These are phyloP conservation scores for Phytophthora pinifolia DNA, from an alignment of 352 stramenopile genomes.

Conservation along the genomic window DNA sequence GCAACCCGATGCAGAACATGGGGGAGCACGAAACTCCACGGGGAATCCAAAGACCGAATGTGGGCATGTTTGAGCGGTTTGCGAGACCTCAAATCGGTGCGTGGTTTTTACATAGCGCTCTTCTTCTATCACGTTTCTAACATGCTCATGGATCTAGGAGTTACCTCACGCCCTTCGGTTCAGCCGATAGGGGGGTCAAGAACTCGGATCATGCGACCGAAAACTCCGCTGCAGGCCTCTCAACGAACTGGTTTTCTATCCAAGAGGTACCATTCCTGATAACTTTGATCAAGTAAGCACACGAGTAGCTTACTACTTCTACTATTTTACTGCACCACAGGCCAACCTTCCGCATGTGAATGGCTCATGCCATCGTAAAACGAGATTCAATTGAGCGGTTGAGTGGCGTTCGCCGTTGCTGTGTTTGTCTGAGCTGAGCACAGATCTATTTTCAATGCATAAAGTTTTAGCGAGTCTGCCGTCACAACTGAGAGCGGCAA, in stretches of 20 bases:
- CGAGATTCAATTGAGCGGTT: background rate
- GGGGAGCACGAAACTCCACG: conserved; percentile 44
- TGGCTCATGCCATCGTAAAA: background rate
- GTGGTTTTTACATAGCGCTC: background rate
- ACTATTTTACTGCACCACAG: conserved; percentile 10
- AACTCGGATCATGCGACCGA: conserved; percentile 63
- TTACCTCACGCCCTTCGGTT: conserved; percentile 29
- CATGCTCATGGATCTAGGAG: conserved; percentile 10
- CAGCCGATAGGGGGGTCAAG: conserved; percentile 45
- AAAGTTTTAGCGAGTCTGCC: conserved; percentile 1
- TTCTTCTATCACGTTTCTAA: conserved; percentile 10
- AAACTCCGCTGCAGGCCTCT: conserved; percentile 66
- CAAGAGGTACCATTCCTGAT: conserved; percentile 42
- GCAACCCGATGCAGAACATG: conserved; percentile 32
- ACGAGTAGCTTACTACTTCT: background rate
- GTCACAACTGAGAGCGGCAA: conserved; percentile 12
- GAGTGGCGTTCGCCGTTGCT: conserved; percentile 1
- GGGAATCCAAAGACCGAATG: conserved; percentile 48
- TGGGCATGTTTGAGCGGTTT: conserved; percentile 69
- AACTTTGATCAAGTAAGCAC: background rate
- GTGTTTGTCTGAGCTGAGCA: background rate
- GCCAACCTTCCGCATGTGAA: conserved; percentile 41
- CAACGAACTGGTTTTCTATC: conserved; percentile 62
- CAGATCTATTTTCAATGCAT: conserved; percentile 27
- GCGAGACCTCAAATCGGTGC: conserved; percentile 60